These are phyloP conservation scores for Kazachstania africana DNA, from an alignment of 805 yeast species.

Conservation along the genomic window DNA sequence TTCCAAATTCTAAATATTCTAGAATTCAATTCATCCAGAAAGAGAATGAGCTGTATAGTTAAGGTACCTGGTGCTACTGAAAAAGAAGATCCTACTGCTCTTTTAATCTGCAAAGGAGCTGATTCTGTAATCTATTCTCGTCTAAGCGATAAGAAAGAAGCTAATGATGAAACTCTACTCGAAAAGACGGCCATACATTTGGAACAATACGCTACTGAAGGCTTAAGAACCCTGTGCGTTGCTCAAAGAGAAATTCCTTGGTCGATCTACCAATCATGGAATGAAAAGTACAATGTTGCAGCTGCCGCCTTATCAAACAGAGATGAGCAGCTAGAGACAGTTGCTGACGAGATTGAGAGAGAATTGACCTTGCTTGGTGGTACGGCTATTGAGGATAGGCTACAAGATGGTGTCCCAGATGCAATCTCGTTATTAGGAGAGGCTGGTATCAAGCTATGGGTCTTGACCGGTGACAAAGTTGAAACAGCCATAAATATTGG, in stretches of 20 bases:
- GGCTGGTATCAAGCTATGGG: constrained; percentile 82
- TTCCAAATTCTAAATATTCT: constrained; percentile 59
- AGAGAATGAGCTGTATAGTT: constrained; percentile 76
- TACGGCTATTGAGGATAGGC: constrained; percentile 76
- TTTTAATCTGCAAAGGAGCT: constrained; percentile 75
- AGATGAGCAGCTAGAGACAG: constrained; percentile 62
- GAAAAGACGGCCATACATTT: constrained; percentile 59
- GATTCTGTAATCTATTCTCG: constrained; percentile 69
- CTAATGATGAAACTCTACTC: constrained; percentile 36
- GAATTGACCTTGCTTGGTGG: constrained; percentile 63
- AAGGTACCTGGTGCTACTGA: constrained; percentile 44
- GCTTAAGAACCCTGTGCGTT: constrained; percentile 70
- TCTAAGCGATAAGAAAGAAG: constrained; percentile 30
- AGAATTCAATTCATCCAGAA: constrained; percentile 76
- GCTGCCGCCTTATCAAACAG: constrained; percentile 51
- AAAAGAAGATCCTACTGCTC: constrained; percentile 43
- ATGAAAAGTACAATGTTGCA: constrained; percentile 48
- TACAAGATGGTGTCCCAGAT: constrained; percentile 82
- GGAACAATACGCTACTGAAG: constrained; percentile 74
- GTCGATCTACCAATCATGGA: constrained; percentile 55
- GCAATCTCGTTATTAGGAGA: constrained; percentile 55
- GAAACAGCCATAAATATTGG: constrained; percentile 85
- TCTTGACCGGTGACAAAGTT: constrained; percentile 79
- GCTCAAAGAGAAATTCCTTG: constrained; percentile 59
- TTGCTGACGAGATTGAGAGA: constrained; percentile 62